phyloP scores from a whole-genome alignment of 2,329 filamentous ascomycete species.

The Hawksworthiomyces lignivorus region DNA sequence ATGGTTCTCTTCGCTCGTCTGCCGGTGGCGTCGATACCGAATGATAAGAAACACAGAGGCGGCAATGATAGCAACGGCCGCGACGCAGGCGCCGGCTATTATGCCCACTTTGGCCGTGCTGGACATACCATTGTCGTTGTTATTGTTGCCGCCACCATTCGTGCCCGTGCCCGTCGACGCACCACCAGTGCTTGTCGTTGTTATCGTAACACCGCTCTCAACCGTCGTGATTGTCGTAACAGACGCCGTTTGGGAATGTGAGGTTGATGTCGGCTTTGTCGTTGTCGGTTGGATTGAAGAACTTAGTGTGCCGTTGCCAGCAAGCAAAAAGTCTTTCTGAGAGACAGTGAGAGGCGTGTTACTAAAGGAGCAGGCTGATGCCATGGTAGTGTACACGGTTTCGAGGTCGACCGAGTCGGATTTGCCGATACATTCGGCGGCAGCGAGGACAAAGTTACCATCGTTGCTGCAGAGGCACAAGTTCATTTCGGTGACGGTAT shows the following conservation, averaged over 20 bases:
- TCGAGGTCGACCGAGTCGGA: conserved; percentile 28
- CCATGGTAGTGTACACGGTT: conserved; percentile 36
- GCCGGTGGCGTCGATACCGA: conserved; percentile 17
- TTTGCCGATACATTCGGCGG: conserved; percentile 38
- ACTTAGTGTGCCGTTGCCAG: conserved; percentile 17
- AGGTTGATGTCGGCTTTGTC: conserved; percentile 7
- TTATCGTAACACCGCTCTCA: conserved; percentile 5
- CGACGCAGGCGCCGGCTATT: conserved; percentile 16
- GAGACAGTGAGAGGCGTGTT: conserved; percentile 35
- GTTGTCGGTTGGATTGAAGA: conserved; percentile 2
- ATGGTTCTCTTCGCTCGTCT: conserved; percentile 20
- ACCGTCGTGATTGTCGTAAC: conserved; percentile 10
- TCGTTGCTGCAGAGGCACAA: conserved; percentile 42
- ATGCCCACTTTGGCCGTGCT: conserved; percentile 21
- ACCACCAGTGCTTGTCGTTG: conserved; percentile 11
- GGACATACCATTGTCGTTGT: conserved; percentile 15
- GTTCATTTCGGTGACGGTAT: conserved; percentile 34
- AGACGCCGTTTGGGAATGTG: neutral
- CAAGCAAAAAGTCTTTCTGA: conserved; percentile 32
- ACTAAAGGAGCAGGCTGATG: conserved; percentile 34
- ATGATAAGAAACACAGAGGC: conserved; percentile 16
- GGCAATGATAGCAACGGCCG: conserved; percentile 16
- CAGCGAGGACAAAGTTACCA: conserved; percentile 39
- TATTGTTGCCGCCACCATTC: neutral
- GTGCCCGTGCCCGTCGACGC: neutral